Percentiles rank a stretch among this genome's conserved stretches.
Evolutionary conservation across 371 early-diverging fungal species (phyloP).

Genomic region (Massospora cicadina): DNA sequence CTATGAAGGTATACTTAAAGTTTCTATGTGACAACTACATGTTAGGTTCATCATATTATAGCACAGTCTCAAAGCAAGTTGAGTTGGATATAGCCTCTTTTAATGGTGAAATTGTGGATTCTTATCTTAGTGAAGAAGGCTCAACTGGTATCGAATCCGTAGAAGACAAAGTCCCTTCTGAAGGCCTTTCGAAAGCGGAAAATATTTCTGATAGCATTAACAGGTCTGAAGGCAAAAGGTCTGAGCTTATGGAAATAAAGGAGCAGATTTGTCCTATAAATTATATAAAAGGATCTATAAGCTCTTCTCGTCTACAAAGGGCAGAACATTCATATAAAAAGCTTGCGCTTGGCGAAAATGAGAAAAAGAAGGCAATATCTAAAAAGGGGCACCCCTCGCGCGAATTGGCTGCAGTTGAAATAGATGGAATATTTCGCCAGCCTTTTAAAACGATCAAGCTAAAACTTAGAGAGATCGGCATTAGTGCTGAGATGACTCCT

Average conservation of each 20-base stretch:
- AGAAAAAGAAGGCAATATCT: background rate
- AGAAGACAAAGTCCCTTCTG: no score
- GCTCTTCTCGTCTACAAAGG: background rate
- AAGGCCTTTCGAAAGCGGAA: background rate
- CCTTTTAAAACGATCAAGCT: background rate
- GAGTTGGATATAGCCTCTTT: no score
- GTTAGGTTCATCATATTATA: no score
- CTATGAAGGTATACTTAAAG: no score
- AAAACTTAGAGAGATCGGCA: background rate
- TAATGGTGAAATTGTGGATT: no score
- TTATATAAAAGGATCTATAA: background rate
- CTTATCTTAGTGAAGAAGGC: no score
- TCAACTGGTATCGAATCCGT: no score
- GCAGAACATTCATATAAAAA: background rate
- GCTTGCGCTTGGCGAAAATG: background rate
- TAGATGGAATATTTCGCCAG: background rate
- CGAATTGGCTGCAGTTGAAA: background rate
- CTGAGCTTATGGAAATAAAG: background rate
- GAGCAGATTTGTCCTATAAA: background rate
- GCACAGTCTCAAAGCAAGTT: no score
- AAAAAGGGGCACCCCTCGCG: background rate
- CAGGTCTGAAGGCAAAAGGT: background rate
- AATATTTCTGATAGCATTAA: background rate
- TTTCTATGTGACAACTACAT: no score
- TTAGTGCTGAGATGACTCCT: background rate